Percentiles rank a stretch among this genome's conserved stretches.
phyloP scores from a whole-genome alignment of 257 asterid genomes.

The Anisodus tanguticus region DNA sequence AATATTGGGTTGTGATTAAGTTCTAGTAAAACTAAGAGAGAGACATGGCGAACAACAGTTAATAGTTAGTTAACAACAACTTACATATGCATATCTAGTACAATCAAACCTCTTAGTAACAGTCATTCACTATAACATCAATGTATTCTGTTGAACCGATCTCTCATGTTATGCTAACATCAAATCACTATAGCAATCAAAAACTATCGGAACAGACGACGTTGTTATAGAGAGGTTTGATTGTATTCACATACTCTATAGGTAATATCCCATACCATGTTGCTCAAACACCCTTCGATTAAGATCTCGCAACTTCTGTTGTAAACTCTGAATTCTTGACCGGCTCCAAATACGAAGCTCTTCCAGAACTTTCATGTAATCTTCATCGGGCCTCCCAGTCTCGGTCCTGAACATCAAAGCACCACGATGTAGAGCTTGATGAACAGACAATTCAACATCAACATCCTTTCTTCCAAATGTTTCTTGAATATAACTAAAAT shows the following conservation, averaged over 20 bases:
- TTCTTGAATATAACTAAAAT: slow-evolving; percentile 44
- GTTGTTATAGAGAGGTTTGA: too few species aligned
- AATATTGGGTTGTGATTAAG: neutral
- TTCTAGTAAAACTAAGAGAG: neutral
- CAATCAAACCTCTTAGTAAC: too few species aligned
- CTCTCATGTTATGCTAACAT: too few species aligned
- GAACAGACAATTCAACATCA: slow-evolving; percentile 38
- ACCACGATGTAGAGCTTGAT: slow-evolving; percentile 43
- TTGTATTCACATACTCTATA: too few species aligned
- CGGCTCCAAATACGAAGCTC: slow-evolving; percentile 49
- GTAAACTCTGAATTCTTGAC: slow-evolving; percentile 42
- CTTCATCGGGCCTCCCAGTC: slow-evolving; percentile 36
- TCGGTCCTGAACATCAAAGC: slow-evolving; percentile 38
- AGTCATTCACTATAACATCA: too few species aligned
- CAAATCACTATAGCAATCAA: too few species aligned
- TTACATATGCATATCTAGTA: slow-evolving; percentile 12
- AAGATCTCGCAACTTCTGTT: slow-evolving; percentile 28
- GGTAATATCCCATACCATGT: neutral
- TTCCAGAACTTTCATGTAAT: slow-evolving; percentile 45
- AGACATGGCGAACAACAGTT: neutral
- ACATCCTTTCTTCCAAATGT: slow-evolving; percentile 48
- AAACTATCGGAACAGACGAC: too few species aligned
- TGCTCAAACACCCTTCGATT: slow-evolving; percentile 31
- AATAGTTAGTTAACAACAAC: neutral
- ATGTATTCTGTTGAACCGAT: too few species aligned